Base-by-base conservation (phyloP, 805 yeast genomes). In the Kazachstania viticola region DNA sequence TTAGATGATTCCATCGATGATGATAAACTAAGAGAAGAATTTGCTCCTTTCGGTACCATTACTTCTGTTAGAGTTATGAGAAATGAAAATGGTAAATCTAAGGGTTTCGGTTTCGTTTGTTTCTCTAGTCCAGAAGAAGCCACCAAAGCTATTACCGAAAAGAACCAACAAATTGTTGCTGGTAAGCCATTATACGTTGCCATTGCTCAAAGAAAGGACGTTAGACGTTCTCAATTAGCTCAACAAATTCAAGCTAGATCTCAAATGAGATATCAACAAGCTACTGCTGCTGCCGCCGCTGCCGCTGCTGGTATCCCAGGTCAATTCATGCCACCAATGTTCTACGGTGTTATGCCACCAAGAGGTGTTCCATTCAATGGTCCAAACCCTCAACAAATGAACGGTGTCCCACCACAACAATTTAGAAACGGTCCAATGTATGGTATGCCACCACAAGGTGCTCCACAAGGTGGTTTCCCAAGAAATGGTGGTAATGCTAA, bases 41-140 rank as follows among this genome's bases (percentile, higher is more conserved):
- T 91, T 61, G 68, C 82, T 53, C 84, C 91, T 46, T 85, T 78
- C 61, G 98, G 98, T 60, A 65, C 81, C 56, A 91, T 91, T 67
- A 82, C 96, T 45, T 83, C 95, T 39, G 95, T 87, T 48, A 85
- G 81, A 67, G 93, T 88, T 48, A 88, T 91, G 96, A 75, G 79
- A 53, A 95, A 83, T 58, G 96, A 87, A 53, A 61, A 74, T 41
- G 96, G 94, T 51, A 84, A 84, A 67, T 84, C 96, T 43, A 88
- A 83, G 71, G 97, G 97, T 48, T 91, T 91, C 61, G 98, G 98
- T 56, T 91, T 91, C 60, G 98, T 91, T 49, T 85, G 98, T 68
- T 91, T 79, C 80, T 76, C 95, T 35, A 64, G 91, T 44, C 95
- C 97, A 56, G 98, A 91, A 64, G 98, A 91, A 75, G 98, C 98